These are phyloP conservation scores for Colletotrichum siamense DNA, from an alignment of 2,329 filamentous ascomycete genomes.

Conservation along the genomic window DNA sequence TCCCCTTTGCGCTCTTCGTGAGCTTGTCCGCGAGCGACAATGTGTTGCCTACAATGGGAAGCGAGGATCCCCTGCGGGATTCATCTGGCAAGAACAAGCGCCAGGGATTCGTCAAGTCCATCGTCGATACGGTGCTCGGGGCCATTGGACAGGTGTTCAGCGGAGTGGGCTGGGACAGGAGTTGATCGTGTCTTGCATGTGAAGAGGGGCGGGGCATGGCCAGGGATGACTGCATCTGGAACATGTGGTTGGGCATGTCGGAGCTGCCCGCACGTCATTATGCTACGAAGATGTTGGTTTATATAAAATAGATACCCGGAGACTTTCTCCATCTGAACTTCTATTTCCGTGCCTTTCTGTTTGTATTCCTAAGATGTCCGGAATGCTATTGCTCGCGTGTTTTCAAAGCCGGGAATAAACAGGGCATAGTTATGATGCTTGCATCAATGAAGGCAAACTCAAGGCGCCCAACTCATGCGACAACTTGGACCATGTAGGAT, in stretches of 20 bases:
- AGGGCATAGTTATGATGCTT: too few species aligned
- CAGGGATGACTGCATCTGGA: background rate
- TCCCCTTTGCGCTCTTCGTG: slow-evolving; percentile 94
- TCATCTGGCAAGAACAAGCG: slow-evolving; percentile 55
- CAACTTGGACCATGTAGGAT: too few species aligned
- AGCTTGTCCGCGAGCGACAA: slow-evolving; percentile 94
- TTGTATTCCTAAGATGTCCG: too few species aligned
- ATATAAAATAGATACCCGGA: slow-evolving; percentile 3
- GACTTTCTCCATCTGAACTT: background rate
- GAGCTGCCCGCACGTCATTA: background rate
- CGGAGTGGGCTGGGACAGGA: slow-evolving; percentile 21
- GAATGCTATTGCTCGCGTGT: too few species aligned
- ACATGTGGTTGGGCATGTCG: too few species aligned
- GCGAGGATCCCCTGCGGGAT: slow-evolving; percentile 61
- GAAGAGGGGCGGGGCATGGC: background rate
- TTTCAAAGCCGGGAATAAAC: too few species aligned
- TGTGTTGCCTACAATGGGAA: slow-evolving; percentile 90
- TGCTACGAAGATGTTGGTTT: background rate
- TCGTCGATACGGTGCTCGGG: slow-evolving; percentile 64
- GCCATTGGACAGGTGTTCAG: slow-evolving; percentile 51
- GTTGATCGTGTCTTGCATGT: background rate
- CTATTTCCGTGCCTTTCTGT: too few species aligned
- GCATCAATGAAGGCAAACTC: too few species aligned
- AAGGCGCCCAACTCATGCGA: too few species aligned
- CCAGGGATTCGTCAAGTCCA: slow-evolving; percentile 70